These are phyloP conservation scores for Phialophora chinensis DNA, from an alignment of 2,329 filamentous ascomycete genomes.

Conservation along the genomic window DNA sequence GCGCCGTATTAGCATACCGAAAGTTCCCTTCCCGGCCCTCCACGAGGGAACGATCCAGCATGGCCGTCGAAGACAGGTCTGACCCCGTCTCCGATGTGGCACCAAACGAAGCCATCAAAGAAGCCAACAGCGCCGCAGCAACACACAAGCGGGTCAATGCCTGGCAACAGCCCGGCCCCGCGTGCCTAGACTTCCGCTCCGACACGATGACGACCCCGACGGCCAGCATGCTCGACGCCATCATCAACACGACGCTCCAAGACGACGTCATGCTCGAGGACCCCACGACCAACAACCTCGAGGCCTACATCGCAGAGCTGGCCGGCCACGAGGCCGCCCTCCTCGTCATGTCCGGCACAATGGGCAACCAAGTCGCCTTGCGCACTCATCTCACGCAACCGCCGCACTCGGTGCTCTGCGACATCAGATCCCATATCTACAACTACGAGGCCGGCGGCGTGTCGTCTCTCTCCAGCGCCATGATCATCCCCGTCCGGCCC, in stretches of 20 bases:
- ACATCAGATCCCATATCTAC: conserved; percentile 78
- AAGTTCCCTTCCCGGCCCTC: not conserved
- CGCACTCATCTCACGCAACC: conserved; percentile 78
- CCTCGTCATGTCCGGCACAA: conserved; percentile 86
- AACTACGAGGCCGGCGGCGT: conserved; percentile 70
- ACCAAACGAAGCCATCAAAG: conserved; percentile 8
- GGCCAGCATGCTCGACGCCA: conserved; percentile 78
- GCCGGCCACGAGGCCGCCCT: conserved; percentile 77
- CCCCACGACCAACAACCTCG: conserved; percentile 75
- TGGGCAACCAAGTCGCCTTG: conserved; percentile 89
- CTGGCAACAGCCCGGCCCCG: conserved; percentile 38
- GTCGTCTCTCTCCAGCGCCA: conserved; percentile 72
- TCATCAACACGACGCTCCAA: conserved; percentile 73
- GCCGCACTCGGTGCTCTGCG: conserved; percentile 79
- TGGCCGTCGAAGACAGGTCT: conserved; percentile 3
- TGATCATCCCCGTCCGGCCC: conserved; percentile 70
- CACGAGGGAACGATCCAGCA: not conserved
- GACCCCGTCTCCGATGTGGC: conserved; percentile 11
- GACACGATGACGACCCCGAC: conserved; percentile 79
- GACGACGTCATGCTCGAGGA: conserved; percentile 89
- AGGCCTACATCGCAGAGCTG: conserved; percentile 73
- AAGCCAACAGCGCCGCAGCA: conserved; percentile 21
- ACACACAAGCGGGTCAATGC: conserved; percentile 27
- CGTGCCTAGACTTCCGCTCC: conserved; percentile 42
- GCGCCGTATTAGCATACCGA: not conserved